A percentile compares a stretch with the other conserved stretches of the same genome.
These are phyloP conservation scores for Colletotrichum kahawae DNA, from an alignment of 2,329 filamentous ascomycete genomes.

Conservation along the genomic window DNA sequence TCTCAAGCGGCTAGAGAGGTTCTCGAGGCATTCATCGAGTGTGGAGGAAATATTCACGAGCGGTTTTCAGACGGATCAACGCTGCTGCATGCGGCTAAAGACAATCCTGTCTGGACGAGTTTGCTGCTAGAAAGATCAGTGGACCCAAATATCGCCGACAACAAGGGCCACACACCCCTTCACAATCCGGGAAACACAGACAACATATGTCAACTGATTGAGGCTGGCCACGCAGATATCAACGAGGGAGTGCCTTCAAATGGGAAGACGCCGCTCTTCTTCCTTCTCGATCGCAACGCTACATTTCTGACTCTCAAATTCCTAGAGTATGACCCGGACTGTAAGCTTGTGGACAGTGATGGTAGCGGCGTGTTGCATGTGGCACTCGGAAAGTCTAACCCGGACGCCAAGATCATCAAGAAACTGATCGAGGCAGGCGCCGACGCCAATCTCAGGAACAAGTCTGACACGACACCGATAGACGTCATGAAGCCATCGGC, in stretches of 20 bases:
- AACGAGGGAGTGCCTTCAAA: slow-evolving; percentile 23
- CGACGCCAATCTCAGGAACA: slow-evolving; percentile 26
- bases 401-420: not conserved
- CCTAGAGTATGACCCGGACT: slow-evolving; percentile 24
- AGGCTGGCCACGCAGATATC: slow-evolving; percentile 27
- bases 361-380: slow-evolving; percentile 28
- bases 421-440: slow-evolving; percentile 23
- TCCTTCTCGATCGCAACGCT: not conserved
- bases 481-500: not conserved
- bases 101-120: slow-evolving; percentile 1
- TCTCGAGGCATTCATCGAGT: slow-evolving; percentile 25
- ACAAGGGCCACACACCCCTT: slow-evolving; percentile 22
- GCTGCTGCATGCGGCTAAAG: slow-evolving; percentile 22
- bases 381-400: not conserved
- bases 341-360: slow-evolving; percentile 16
- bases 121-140: slow-evolving; percentile 27
- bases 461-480: slow-evolving; percentile 21
- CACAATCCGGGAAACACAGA: slow-evolving; percentile 7
- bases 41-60: slow-evolving; percentile 27
- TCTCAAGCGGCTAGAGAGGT: not conserved
- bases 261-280: slow-evolving; percentile 25
- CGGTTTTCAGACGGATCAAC: slow-evolving; percentile 19
- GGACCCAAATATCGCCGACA: slow-evolving; percentile 24
- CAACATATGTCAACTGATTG: slow-evolving; percentile 26
- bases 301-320: not conserved